Base-by-base conservation (phyloP, 2,329 filamentous ascomycete species). In the Chaetomium globosum region DNA sequence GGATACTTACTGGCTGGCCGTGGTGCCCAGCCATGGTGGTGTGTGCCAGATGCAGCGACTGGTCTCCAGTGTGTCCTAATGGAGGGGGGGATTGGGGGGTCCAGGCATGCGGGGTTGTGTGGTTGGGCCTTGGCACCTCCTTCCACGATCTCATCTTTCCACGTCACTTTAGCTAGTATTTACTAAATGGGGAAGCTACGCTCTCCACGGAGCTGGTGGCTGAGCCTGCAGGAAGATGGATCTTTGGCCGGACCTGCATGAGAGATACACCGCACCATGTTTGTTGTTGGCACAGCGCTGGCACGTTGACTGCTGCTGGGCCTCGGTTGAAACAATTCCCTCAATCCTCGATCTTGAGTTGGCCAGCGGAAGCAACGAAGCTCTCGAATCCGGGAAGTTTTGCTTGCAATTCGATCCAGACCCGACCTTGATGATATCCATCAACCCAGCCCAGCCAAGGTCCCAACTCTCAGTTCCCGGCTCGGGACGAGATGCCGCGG, bases 61-160 rank as follows among this genome's bases (percentile, higher is more conserved):
- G 13, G 26, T 19, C 26, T 30, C 51, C 51, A 53, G 21, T 51
- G 49, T 64, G 57, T 59, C 59, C 60, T 61, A 61, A 64, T 61
- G 43, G 51, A 56, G 31, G 61, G 39, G 13, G 16, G 39, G 3
- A 43, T n/a, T 43, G 16, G 39, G 39, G 43, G 33, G 59, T 30
- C 33, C 23, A 28, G 63, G 62, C 60, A 28, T 65, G 65, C 60
- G 62, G 65, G 56, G 56, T 59, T 12, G 16, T 12, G 16, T 23
- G 46, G 52, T 36, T 39, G 65, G 33, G 58, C 26, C 59, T 67
- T 65, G 63, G 63, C 65, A 57, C 55, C 51, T 61, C 6, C 58
- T 48, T 10, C n/a, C 56, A 31, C 5, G 19, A 48, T 48, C n/a
- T n/a, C 39, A n/a, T n/a, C n/a, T n/a, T 9, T 60, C 55, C 58